Conservation (phyloP, 805 yeast genomes). For the Starmerella geochares region DNA sequence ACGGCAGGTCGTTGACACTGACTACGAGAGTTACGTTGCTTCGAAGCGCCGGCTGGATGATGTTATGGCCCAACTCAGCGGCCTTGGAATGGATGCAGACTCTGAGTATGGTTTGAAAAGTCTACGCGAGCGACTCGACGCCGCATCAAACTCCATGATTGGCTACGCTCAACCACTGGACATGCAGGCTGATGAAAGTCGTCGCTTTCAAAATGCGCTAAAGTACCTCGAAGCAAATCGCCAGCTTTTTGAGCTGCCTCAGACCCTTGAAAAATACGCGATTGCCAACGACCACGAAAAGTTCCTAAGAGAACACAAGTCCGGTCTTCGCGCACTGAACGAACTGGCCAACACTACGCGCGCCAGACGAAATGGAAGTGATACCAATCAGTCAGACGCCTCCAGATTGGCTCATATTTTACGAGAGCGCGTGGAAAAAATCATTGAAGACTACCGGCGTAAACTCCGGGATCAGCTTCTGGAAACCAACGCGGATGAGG, state of each 20-base stretch:
- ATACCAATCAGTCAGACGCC: slow-evolving; percentile 5
- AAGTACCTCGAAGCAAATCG: slow-evolving; percentile 44
- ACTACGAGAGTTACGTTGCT: slow-evolving; percentile 54
- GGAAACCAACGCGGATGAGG: slow-evolving; percentile 29
- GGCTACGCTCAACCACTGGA: slow-evolving; percentile 51
- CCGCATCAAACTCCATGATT: slow-evolving; percentile 45
- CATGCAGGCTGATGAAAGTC: slow-evolving; percentile 40
- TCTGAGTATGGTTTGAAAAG: slow-evolving; percentile 32
- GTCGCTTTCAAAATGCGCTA: slow-evolving; percentile 42
- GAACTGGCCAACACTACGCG: slow-evolving; percentile 24
- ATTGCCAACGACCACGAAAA: slow-evolving; percentile 46
- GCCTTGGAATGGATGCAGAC: slow-evolving; percentile 30
- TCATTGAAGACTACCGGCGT: slow-evolving; percentile 46
- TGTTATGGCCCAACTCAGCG: slow-evolving; percentile 43
- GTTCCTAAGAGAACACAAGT: slow-evolving; percentile 47
- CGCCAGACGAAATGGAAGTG: slow-evolving; percentile 3
- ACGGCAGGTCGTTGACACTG: slow-evolving; percentile 44
- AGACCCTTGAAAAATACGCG: slow-evolving; percentile 37
- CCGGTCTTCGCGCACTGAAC: slow-evolving; percentile 36
- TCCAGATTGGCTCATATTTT: slow-evolving; percentile 39
- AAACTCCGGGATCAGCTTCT: slow-evolving; percentile 44
- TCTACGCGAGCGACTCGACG: slow-evolving; percentile 34
- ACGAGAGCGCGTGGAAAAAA: slow-evolving; percentile 47
- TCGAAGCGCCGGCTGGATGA: slow-evolving; percentile 55
- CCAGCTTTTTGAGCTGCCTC: slow-evolving; percentile 49